These are phyloP conservation scores for Pyrenophora graminea DNA, from an alignment of 2,329 filamentous ascomycete species.

Conservation along the genomic window DNA sequence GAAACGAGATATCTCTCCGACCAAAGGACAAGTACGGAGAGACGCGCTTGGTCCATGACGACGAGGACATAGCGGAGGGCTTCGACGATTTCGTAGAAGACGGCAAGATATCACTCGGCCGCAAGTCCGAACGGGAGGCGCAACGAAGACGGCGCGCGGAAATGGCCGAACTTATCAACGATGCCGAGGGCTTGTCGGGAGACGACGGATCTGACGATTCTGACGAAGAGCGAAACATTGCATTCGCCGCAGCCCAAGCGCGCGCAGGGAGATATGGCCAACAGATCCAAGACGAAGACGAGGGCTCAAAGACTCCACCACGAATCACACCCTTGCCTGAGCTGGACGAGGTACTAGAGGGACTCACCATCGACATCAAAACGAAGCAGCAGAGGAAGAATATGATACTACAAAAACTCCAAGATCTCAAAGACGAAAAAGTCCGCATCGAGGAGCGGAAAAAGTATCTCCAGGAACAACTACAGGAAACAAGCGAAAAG, in stretches of 20 bases:
- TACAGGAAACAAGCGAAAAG: slow-evolving; percentile 78
- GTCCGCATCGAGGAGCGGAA: slow-evolving; percentile 70
- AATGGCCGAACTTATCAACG: slow-evolving; percentile 81
- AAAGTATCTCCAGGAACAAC: slow-evolving; percentile 75
- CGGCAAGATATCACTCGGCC: slow-evolving; percentile 76
- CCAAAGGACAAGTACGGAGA: slow-evolving; percentile 66
- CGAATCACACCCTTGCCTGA: slow-evolving; percentile 79
- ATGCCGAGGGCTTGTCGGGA: slow-evolving; percentile 72
- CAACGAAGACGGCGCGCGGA: slow-evolving; percentile 68
- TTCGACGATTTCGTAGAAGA: slow-evolving; percentile 93
- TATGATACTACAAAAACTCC: slow-evolving; percentile 65
- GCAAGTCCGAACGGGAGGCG: slow-evolving; percentile 75
- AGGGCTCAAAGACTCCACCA: slow-evolving; percentile 64
- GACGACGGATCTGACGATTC: slow-evolving; percentile 72
- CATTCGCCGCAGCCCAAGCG: slow-evolving; percentile 86
- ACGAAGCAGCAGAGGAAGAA: slow-evolving; percentile 65
- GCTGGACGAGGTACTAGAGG: slow-evolving; percentile 67
- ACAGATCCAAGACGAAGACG: slow-evolving; percentile 51
- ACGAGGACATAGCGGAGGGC: slow-evolving; percentile 90
- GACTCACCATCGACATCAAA: slow-evolving; percentile 64
- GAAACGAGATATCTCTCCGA: slow-evolving; percentile 54
- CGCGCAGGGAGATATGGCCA: slow-evolving; percentile 78
- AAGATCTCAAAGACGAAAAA: slow-evolving; percentile 70
- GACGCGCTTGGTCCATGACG: slow-evolving; percentile 77
- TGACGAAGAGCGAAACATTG: slow-evolving; percentile 68